Conservation (phyloP, 331 rosid genomes). For the Dryas integrifolia region DNA sequence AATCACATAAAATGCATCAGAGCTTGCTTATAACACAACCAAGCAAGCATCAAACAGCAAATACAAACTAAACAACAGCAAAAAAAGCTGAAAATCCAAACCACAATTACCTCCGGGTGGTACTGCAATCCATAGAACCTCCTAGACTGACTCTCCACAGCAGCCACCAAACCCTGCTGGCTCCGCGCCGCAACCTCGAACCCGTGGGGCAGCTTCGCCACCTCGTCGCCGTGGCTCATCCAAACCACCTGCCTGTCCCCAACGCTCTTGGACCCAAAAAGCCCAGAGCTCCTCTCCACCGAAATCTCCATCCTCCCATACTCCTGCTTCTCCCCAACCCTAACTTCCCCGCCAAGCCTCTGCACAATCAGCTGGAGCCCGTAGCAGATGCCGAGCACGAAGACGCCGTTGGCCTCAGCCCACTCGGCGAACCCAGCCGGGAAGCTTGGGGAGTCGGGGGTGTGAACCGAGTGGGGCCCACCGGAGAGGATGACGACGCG, state of each 20-base stretch:
- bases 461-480: slow-evolving; percentile 95
- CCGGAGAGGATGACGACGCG: slow-evolving; percentile 84
- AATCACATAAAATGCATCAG: neutral
- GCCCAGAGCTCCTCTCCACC: slow-evolving; percentile 42
- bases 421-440: slow-evolving; percentile 66
- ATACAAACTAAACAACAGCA: neutral
- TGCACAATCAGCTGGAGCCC: slow-evolving; percentile 87
- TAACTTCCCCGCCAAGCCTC: slow-evolving; percentile 78
- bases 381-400: slow-evolving; percentile 83
- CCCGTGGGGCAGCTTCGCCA: slow-evolving; percentile 53
- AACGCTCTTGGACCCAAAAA: slow-evolving; percentile 41
- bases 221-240: slow-evolving; percentile 99
- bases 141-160: slow-evolving; percentile 49
- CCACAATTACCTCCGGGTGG: slow-evolving; percentile 77
- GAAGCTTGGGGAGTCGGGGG: slow-evolving; percentile 67
- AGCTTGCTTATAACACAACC: neutral
- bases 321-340: slow-evolving; percentile 70
- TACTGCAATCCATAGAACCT: slow-evolving; percentile 86
- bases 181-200: slow-evolving; percentile 77
- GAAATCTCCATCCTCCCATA: slow-evolving; percentile 86
- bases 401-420: slow-evolving; percentile 61
- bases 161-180: slow-evolving; percentile 79
- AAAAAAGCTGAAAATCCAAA: neutral
- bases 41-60: neutral
- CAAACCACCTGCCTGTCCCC: slow-evolving; percentile 67